Conservation (phyloP, 176 grass and related monocot species). For the Carex pumila region DNA sequence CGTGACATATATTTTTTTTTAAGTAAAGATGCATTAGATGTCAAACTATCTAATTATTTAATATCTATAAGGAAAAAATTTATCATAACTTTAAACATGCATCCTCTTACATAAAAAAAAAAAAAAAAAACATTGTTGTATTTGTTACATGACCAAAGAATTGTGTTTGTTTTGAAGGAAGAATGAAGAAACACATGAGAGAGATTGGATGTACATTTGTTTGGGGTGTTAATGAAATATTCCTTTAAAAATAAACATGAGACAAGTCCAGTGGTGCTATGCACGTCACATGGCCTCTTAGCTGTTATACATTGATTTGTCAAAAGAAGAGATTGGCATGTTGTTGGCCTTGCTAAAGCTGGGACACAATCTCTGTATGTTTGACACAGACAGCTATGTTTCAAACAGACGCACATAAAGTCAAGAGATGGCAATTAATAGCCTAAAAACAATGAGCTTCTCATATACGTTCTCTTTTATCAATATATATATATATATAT, state of each 20-base stretch:
- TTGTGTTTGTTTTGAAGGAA: neutral
- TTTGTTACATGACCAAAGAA: too few species aligned
- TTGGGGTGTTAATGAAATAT: neutral
- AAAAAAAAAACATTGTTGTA: too few species aligned
- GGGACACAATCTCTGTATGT: neutral
- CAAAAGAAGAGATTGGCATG: neutral
- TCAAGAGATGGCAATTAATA: neutral
- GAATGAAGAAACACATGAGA: neutral
- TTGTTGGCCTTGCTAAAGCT: conserved; percentile 12
- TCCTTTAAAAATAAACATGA: neutral
- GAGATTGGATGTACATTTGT: neutral
- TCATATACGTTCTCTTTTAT: neutral
- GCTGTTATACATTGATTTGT: conserved; percentile 22
- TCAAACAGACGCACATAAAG: conserved; percentile 3
- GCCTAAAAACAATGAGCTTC: neutral
- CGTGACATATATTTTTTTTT: neutral
- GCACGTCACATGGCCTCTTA: conserved; percentile 23
- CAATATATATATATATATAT: too few species aligned
- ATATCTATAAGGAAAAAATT: too few species aligned
- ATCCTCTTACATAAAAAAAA: too few species aligned
- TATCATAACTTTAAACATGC: too few species aligned
- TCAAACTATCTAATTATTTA: too few species aligned
- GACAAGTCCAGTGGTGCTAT: neutral
- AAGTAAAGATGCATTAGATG: too few species aligned
- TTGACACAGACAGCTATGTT: conserved; percentile 3